A percentile compares a stretch with the other conserved stretches of the same genome.
phyloP scores from a whole-genome alignment of 129 eudicot genomes.

The Flaveria bidentis region DNA sequence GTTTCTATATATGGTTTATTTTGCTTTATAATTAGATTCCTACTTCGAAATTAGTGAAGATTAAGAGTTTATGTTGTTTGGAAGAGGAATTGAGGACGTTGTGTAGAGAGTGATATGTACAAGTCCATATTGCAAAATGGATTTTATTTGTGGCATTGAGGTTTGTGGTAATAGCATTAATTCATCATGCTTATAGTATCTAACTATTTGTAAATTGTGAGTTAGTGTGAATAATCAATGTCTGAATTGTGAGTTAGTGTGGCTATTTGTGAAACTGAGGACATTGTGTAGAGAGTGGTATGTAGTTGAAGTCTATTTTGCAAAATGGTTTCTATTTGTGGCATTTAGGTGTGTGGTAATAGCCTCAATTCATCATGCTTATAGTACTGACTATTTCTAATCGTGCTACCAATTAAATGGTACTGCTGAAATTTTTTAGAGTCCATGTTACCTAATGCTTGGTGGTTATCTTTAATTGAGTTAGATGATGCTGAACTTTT shows the following conservation, averaged over 20 bases:
- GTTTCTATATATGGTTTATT: conserved; percentile 6
- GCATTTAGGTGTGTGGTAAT: conserved; percentile 9
- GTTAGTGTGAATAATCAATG: not conserved
- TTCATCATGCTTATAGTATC: not conserved
- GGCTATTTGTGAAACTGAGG: not conserved
- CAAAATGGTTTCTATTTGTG: conserved; percentile 6
- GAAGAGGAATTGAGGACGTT: conserved; percentile 15
- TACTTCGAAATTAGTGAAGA: not conserved
- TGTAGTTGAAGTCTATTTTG: not conserved
- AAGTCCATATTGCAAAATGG: not conserved
- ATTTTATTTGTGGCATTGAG: conserved; percentile 1
- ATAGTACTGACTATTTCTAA: not conserved
- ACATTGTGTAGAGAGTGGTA: conserved; percentile 3
- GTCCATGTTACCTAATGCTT: conserved; percentile 8
- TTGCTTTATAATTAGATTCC: not conserved
- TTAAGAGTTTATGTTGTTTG: not conserved
- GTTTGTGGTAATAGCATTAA: not conserved
- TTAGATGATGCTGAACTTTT: conserved; percentile 20
- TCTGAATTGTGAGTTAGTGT: not conserved
- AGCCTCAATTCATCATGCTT: not conserved
- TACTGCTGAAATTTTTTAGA: not conserved
- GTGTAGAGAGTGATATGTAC: not conserved
- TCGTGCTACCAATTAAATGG: not conserved
- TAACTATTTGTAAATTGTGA: not conserved
- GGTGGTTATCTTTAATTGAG: conserved; percentile 9